Base-by-base conservation (phyloP, 2,329 filamentous ascomycete genomes). In the Lachnellula subtilissima region DNA sequence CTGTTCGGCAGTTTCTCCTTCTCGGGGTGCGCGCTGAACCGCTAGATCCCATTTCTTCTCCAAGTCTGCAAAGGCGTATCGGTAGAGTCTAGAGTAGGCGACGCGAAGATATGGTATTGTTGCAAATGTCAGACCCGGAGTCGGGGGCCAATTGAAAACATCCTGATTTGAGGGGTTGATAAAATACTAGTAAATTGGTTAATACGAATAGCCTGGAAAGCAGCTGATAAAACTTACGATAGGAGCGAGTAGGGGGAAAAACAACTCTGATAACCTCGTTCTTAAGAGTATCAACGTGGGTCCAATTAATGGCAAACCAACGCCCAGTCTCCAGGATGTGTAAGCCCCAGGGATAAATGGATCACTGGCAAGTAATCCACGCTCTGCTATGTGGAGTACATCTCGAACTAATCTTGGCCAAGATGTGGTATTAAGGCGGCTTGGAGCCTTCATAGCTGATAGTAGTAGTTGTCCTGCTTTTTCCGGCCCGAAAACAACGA, bases 301-400 rank as follows among this genome's bases (percentile, higher is more conserved):
- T 0, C 84, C 86, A 56, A 92, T 87, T 6, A 89, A 74, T 1
- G 86, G 84, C 3, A 90, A 70, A 2, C 85, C 85, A 28, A 87
- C 63, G 56, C 62, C 65, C 7, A 64, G 25, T 40, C 54, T 60
- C 59, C 58, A 62, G 42, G 42, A 45, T 45, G 19, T n/a, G 5
- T 12, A 19, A 5, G 42, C 42, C 11, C n/a, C 42, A 6, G 67
- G 64, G 17, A 68, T 59, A 43, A 70, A 68, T 15, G 65, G 65
- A 61, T 65, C 42, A 8, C 19, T 45, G 11, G n/a, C 42, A n/a
- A 45, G 15, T 12, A 45, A 9, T 5, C 19, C 42, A 45, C 11
- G 22, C 19, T 45, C 22, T n/a, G 22, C 19, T 5, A 17, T 22
- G n/a, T 11, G 19, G 11, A n/a, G 11, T 19, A 25, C 7, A 22